These are phyloP conservation scores for Pelargonium citronellum DNA, from an alignment of 441 rosid species.

Conservation along the genomic window DNA sequence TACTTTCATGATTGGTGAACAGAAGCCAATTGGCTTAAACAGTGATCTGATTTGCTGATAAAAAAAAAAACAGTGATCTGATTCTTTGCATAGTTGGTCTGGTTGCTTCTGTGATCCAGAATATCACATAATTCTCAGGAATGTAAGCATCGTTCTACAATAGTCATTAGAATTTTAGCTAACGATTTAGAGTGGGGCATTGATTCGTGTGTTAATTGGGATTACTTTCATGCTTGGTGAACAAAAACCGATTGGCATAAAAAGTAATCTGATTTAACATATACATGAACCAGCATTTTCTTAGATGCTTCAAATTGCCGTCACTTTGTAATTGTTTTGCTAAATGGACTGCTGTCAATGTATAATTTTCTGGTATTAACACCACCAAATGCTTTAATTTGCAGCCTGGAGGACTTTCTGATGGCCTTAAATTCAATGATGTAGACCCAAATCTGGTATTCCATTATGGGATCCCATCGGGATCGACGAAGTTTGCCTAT, in stretches of 20 bases:
- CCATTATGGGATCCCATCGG: slow-evolving; percentile 86
- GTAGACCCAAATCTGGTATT: slow-evolving; percentile 65
- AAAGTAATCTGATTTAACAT: not conserved
- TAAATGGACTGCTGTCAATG: not conserved
- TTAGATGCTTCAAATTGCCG: not conserved
- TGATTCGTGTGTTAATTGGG: not conserved
- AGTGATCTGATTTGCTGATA: not conserved
- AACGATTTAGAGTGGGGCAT: no score
- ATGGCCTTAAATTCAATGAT: slow-evolving; percentile 58
- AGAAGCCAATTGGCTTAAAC: no score
- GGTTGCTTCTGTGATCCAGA: not conserved
- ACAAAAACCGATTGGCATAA: no score
- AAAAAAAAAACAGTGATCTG: not conserved
- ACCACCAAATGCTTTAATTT: slow-evolving; percentile 12
- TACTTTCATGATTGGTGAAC: no score
- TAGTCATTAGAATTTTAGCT: no score
- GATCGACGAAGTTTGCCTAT: slow-evolving; percentile 60
- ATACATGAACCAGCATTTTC: not conserved
- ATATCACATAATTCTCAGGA: no score
- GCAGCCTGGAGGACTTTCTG: slow-evolving; percentile 63
- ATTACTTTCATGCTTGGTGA: not conserved
- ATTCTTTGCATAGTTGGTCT: not conserved
- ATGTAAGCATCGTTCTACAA: no score
- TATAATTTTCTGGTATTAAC: not conserved
- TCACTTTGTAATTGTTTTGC: not conserved